These are phyloP conservation scores for Phytophthora foliorum DNA, from an alignment of 352 stramenopile species.

Conservation along the genomic window DNA sequence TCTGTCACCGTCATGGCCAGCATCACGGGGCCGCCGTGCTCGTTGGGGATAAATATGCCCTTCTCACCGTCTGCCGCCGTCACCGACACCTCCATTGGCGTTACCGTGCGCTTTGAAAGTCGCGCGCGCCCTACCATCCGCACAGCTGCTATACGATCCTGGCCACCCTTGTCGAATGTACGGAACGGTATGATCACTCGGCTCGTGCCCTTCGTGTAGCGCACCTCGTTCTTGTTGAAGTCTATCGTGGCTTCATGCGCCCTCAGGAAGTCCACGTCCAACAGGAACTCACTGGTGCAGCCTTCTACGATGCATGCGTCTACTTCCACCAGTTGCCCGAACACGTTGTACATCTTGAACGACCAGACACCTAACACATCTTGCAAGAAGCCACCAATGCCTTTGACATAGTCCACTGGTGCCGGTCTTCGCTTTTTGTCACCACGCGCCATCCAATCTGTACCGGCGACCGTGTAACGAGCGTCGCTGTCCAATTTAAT, in stretches of 20 bases:
- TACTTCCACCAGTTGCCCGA: not conserved
- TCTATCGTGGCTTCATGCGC: not conserved
- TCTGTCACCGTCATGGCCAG: not conserved
- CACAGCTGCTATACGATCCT: not conserved
- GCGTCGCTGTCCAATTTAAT: not conserved
- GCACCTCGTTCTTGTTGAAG: not conserved
- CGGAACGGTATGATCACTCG: not conserved
- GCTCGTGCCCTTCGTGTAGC: not conserved
- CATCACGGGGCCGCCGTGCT: not conserved
- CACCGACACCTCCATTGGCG: not conserved
- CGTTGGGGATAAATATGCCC: not conserved
- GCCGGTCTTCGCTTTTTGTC: not conserved
- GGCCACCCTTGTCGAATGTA: not conserved
- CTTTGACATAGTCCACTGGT: not conserved
- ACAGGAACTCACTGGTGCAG: not conserved
- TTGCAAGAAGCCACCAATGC: not conserved
- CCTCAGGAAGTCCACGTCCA: not conserved
- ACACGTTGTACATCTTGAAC: not conserved
- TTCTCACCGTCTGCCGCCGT: not conserved
- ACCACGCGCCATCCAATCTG: not conserved
- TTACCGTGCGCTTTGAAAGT: not conserved
- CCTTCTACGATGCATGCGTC: not conserved
- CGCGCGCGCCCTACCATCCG: not conserved
- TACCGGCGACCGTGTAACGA: not conserved
- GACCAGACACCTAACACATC: not conserved